Evolutionary conservation across 306 rosid species (phyloP), one percentile per base, ranked within the genome.

Genomic region (Cyclanthera cordifolia): DNA sequence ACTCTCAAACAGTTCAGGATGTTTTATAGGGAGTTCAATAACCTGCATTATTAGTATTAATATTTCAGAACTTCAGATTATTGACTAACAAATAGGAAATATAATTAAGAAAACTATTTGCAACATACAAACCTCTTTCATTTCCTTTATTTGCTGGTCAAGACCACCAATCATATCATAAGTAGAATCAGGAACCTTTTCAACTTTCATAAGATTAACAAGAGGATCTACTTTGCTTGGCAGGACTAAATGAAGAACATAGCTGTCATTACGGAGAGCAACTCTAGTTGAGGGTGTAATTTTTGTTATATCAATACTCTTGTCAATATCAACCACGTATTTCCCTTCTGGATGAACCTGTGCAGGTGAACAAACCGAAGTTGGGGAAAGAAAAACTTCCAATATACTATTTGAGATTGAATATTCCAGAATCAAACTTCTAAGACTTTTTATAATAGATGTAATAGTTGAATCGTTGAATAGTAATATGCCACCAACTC

Each of bases 111-210:
- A 71, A 73, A 76, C 21, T 21, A 57, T 10, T 27, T 23, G 68
- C 53, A 71, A 55, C 37, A 23, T 53, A 52, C 25, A 28, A 65
- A 88, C 99, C 97, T 94, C 99, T 66, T 94, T 94, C 19, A 94
- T 94, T 81, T 94, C 99, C 70, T 94, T 94, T 77, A 94, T 94
- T 80, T 94, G 99, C 83, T 94, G 99, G 76, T 94, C 99, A 45
- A 94, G 88, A 67, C 99, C 99, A 85, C 99, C 99, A 64, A 94
- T 94, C 97, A 94, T 94, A 74, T 94, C 99, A 76, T 90, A 94
- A 0, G 99, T 94, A 57, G 99, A 94, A 76, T 94, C 97, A n/a
- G 99, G 99, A 76, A 94, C 99, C 73, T 94, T 94, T 73, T 94
- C 99, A 65, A 94, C 99, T 78, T 94, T 94, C 99, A 94, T 94